phyloP scores from a whole-genome alignment of 768 basidiomycete genomes.

The Rubroboletus satanas region DNA sequence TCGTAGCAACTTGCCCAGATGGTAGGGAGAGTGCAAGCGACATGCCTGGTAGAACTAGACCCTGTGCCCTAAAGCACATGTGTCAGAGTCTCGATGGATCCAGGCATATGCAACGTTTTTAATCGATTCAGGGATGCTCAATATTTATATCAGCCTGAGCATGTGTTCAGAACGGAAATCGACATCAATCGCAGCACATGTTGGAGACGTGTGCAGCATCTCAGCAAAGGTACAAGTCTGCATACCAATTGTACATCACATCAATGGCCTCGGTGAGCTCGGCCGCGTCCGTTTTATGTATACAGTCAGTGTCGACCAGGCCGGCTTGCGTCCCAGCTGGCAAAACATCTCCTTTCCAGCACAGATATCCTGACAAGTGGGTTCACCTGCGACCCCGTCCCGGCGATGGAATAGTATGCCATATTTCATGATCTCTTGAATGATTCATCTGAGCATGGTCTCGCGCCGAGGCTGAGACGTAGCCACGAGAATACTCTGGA shows the following conservation, averaged over 20 bases:
- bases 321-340: background rate
- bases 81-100: background rate
- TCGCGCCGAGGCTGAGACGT: background rate
- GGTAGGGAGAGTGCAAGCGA: background rate
- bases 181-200: background rate
- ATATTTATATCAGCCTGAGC: background rate
- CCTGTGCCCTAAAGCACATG: background rate
- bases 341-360: too few species aligned
- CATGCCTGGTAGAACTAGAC: background rate
- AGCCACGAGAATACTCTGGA: background rate
- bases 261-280: too few species aligned
- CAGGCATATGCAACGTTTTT: background rate
- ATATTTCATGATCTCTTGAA: conserved; percentile 4
- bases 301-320: conserved; percentile 9
- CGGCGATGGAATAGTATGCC: conserved; percentile 12
- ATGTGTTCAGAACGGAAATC: background rate
- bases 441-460: conserved; percentile 1
- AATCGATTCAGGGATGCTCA: background rate
- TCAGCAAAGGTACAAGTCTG: too few species aligned
- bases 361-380: background rate
- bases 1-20: too few species aligned
- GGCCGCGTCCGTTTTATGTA: too few species aligned
- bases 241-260: too few species aligned
- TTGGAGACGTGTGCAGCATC: background rate
- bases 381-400: background rate